These are phyloP conservation scores for Aspergillus niger DNA, from an alignment of 2,329 filamentous ascomycete species.

Conservation along the genomic window DNA sequence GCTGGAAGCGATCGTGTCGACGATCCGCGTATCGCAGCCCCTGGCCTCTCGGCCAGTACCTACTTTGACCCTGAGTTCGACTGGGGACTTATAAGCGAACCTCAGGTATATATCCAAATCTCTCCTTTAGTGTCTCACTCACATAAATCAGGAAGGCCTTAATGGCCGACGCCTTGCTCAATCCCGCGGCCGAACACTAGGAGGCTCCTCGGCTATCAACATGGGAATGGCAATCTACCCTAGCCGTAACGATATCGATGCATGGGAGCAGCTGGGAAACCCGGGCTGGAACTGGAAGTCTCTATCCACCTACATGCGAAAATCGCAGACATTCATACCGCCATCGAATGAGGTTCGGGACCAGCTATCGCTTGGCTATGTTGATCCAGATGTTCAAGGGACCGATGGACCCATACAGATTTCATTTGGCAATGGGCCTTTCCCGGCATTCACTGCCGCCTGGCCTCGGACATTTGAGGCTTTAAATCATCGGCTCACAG, in stretches of 20 bases:
- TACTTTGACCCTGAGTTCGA: not conserved
- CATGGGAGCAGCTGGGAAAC: conserved; percentile 50
- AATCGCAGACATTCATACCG: conserved; percentile 35
- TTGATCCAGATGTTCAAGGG: not conserved
- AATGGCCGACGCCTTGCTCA: conserved; percentile 43
- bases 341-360: conserved; percentile 8
- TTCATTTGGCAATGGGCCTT: not conserved
- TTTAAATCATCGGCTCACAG: not conserved
- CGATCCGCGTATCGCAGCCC: conserved; percentile 19
- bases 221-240: conserved; percentile 32
- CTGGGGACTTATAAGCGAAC: not conserved
- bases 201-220: conserved; percentile 51
- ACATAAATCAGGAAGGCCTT: conserved; percentile 25
- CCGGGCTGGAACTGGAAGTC: conserved; percentile 47
- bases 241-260: conserved; percentile 42
- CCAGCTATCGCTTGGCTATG: not conserved
- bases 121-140: not conserved
- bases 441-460: not conserved
- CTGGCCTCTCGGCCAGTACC: conserved; percentile 10
- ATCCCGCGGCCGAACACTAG: conserved; percentile 51
- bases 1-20: conserved; percentile 21
- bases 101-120: not conserved
- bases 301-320: conserved; percentile 53
- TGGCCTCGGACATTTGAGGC: not conserved
- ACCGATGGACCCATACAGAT: not conserved